Percentiles rank a stretch among this genome's conserved stretches.
Conservation (phyloP, 2,329 filamentous ascomycete genomes). For the Fusarium incarnatum region DNA sequence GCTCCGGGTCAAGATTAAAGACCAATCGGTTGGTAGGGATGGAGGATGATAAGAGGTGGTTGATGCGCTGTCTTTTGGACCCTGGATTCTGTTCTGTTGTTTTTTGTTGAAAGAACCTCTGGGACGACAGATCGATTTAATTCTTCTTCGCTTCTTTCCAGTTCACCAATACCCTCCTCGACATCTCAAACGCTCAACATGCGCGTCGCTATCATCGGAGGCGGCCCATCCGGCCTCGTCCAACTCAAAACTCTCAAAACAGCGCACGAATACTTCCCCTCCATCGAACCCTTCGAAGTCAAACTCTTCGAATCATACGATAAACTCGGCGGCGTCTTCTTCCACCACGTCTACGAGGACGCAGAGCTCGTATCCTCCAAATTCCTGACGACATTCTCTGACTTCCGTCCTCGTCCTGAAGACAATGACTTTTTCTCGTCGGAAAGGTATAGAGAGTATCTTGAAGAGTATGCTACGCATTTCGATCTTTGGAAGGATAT, state of each 20-base stretch:
- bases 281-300: neutral
- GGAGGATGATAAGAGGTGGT: neutral
- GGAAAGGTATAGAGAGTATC: neutral
- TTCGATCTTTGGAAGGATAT: slow-evolving; percentile 2
- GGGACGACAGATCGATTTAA: neutral
- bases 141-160: neutral
- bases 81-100: neutral
- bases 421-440: neutral
- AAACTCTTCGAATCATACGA: slow-evolving; percentile 2
- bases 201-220: neutral
- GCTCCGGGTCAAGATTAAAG: neutral
- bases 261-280: neutral
- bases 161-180: no score
- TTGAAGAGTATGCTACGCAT: neutral
- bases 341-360: slow-evolving; percentile 1
- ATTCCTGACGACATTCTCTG: slow-evolving; percentile 3
- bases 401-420: neutral
- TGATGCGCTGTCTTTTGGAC: neutral
- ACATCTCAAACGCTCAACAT: neutral
- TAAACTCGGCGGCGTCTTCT: neutral
- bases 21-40: neutral
- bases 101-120: neutral
- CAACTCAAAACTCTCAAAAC: neutral
- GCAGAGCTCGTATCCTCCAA: slow-evolving; percentile 4
- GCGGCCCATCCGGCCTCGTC: neutral